Evolutionary conservation across 305 asterid genomes (phyloP).

Genomic region (Andrographis paniculata): DNA sequence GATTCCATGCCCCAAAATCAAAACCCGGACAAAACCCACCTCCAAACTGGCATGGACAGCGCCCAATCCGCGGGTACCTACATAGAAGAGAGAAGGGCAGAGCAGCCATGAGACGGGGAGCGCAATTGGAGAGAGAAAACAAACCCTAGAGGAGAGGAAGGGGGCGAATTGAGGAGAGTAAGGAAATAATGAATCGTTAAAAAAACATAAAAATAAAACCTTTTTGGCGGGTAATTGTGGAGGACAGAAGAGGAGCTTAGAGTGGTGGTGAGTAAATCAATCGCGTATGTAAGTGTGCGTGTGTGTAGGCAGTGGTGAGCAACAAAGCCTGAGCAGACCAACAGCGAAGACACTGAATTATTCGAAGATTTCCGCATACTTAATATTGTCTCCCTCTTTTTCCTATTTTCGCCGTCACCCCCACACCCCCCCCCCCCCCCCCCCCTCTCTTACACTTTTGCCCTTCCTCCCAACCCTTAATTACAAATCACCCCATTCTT

Average conservation of each 20-base stretch:
- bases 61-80: slow-evolving; percentile 37
- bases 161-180: slow-evolving; percentile 8
- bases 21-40: slow-evolving; percentile 15
- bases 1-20: slow-evolving; percentile 39
- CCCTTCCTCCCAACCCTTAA: no score
- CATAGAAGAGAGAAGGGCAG: slow-evolving; percentile 30
- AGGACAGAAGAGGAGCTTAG: slow-evolving; percentile 26
- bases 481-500: no score
- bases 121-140: slow-evolving; percentile 23
- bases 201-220: slow-evolving; percentile 38
- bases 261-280: slow-evolving; percentile 24
- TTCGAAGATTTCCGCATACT: neutral
- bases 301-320: slow-evolving; percentile 23
- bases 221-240: slow-evolving; percentile 75
- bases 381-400: no score
- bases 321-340: slow-evolving; percentile 36
- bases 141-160: slow-evolving; percentile 34
- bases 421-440: neutral
- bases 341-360: slow-evolving; percentile 15
- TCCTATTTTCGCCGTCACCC: neutral
- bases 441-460: neutral
- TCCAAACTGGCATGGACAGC: slow-evolving; percentile 24
- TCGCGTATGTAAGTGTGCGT: slow-evolving; percentile 17
- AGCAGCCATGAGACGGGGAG: slow-evolving; percentile 37
- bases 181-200: slow-evolving; percentile 29